Conservation (phyloP, 192 early-diverging fungal genomes). For the Lunasporangiospora selenospora region DNA sequence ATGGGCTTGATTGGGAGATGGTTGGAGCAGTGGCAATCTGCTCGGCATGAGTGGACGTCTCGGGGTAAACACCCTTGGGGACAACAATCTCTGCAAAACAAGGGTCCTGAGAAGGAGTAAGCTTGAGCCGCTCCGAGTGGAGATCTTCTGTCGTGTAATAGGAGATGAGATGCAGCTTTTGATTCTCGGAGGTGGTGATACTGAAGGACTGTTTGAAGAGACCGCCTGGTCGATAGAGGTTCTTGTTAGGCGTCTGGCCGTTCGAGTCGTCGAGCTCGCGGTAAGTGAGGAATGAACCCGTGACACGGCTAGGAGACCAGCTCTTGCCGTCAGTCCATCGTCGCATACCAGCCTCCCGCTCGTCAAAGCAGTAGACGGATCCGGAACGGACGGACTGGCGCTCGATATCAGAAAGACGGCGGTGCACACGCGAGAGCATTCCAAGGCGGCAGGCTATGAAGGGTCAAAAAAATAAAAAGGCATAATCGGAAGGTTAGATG, state of each 20-base stretch:
- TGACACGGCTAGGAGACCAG: slow-evolving; percentile 90
- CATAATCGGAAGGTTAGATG: not conserved
- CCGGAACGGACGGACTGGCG: slow-evolving; percentile 82
- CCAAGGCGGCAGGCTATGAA: slow-evolving; percentile 75
- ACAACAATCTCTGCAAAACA: slow-evolving; percentile 70
- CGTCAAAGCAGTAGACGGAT: slow-evolving; percentile 92
- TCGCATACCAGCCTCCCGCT: slow-evolving; percentile 89
- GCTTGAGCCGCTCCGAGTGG: slow-evolving; percentile 62
- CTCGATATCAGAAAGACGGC: slow-evolving; percentile 85
- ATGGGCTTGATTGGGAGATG: slow-evolving; percentile 17
- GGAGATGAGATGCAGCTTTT: slow-evolving; percentile 87
- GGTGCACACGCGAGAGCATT: slow-evolving; percentile 74
- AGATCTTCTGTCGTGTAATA: slow-evolving; percentile 89
- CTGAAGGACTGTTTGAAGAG: slow-evolving; percentile 91
- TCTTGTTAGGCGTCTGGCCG: slow-evolving; percentile 29
- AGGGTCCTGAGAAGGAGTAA: slow-evolving; percentile 68
- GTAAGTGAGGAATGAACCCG: slow-evolving; percentile 89
- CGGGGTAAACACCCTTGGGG: slow-evolving; percentile 86
- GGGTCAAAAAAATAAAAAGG: not conserved
- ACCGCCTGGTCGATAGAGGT: slow-evolving; percentile 75
- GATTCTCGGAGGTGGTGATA: slow-evolving; percentile 81
- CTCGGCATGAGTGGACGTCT: slow-evolving; percentile 50
- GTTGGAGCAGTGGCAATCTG: not conserved
- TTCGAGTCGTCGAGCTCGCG: slow-evolving; percentile 72
- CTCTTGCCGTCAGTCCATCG: slow-evolving; percentile 94